Evolutionary conservation across 176 grass and related monocot genomes (phyloP).

Genomic region (Urochloa ruziziensis): DNA sequence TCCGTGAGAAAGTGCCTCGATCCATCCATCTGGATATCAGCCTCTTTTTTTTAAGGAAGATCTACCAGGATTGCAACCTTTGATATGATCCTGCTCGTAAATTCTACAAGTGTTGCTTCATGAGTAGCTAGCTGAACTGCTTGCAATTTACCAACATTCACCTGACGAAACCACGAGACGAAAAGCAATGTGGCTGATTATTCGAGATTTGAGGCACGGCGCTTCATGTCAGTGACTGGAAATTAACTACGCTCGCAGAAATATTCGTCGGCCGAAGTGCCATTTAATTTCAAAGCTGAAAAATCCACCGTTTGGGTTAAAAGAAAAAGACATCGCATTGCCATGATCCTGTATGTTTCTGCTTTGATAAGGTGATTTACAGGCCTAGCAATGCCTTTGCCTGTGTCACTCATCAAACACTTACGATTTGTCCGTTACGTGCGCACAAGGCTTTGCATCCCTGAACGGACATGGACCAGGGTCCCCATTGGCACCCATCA

Average conservation of each 20-base stretch:
- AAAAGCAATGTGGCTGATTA: not conserved
- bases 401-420: not conserved
- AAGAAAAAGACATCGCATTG: no score
- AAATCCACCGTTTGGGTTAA: no score
- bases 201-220: not conserved
- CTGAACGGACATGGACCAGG: not conserved
- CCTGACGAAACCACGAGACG: not conserved
- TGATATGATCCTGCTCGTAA: not conserved
- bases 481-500: not conserved
- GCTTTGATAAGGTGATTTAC: not conserved
- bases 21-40: not conserved
- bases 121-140: not conserved
- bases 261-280: not conserved
- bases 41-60: not conserved
- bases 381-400: no score
- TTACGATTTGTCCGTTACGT: not conserved
- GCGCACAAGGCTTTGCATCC: not conserved
- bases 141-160: not conserved
- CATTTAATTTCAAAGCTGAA: no score
- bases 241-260: not conserved
- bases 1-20: slow-evolving; percentile 26
- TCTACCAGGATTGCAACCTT: not conserved
- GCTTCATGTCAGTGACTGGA: not conserved
- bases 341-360: no score
- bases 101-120: not conserved